These are phyloP conservation scores for Entonaema liquescens DNA, from an alignment of 495 filamentous ascomycete species.

Conservation along the genomic window DNA sequence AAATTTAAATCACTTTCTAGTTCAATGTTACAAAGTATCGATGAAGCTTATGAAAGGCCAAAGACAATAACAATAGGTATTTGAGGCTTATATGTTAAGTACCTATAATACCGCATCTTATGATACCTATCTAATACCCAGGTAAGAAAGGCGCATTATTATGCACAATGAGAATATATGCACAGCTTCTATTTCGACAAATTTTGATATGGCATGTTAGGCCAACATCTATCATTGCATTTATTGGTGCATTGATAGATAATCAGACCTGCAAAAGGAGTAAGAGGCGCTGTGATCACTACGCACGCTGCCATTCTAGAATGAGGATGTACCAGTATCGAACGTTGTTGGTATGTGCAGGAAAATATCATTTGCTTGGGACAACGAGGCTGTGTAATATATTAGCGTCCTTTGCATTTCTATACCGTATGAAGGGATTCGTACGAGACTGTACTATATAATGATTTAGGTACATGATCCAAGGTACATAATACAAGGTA, in stretches of 20 bases:
- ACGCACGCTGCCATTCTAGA: constrained; percentile 36
- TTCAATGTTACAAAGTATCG: no score
- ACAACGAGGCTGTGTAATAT: constrained; percentile 38
- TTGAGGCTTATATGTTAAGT: no score
- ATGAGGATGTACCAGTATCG: constrained; percentile 37
- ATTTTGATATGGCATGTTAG: neutral
- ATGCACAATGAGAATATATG: neutral
- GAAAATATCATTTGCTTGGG: constrained; percentile 22
- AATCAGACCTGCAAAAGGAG: constrained; percentile 24
- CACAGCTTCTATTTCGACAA: neutral
- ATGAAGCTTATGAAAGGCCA: no score
- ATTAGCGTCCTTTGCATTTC: constrained; percentile 15
- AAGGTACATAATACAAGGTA: neutral
- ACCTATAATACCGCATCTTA: no score
- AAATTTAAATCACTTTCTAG: no score
- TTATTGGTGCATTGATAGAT: constrained; percentile 9
- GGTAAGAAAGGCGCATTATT: neutral
- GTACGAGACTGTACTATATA: constrained; percentile 5
- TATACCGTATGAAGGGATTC: constrained; percentile 33
- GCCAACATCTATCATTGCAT: constrained; percentile 7
- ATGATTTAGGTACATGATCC: neutral
- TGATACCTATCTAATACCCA: neutral
- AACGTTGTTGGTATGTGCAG: constrained; percentile 32
- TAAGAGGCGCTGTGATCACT: constrained; percentile 35
- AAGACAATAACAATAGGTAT: no score